A percentile compares a stretch with the other conserved stretches of the same genome.
Evolutionary conservation across 169 alveolate species (phyloP).

Genomic region (Plasmodium coatneyi): DNA sequence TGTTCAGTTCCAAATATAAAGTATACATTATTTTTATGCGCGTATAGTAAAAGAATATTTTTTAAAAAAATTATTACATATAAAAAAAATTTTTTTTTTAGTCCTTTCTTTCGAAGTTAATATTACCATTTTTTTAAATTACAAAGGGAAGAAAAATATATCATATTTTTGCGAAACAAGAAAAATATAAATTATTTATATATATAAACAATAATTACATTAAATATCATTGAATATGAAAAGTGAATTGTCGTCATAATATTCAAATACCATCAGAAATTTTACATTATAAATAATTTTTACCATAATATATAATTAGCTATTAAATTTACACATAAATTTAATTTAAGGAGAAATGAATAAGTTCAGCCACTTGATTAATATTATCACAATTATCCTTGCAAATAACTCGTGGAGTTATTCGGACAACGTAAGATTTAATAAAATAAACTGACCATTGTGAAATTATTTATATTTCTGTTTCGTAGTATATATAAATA

Average conservation of each 20-base stretch:
- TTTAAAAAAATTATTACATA: neutral
- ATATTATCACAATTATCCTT: constrained; percentile 3
- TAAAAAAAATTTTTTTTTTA: too few species aligned
- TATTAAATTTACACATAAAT: neutral
- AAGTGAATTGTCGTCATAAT: neutral
- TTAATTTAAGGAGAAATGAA: neutral
- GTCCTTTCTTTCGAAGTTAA: neutral
- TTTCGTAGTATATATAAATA: neutral
- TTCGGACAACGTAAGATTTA: constrained; percentile 12
- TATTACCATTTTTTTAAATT: neutral
- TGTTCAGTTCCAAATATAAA: neutral
- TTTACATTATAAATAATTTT: neutral
- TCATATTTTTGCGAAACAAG: neutral
- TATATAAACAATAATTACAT: neutral
- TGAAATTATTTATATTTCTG: neutral
- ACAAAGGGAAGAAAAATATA: neutral
- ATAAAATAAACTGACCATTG: neutral
- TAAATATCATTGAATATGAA: neutral
- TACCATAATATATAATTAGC: neutral
- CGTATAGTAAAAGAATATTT: too few species aligned
- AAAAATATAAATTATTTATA: too few species aligned
- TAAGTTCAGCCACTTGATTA: neutral
- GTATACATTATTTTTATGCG: neutral
- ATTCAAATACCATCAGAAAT: too few species aligned
- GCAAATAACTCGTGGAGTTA: neutral